A percentile compares a stretch with the other conserved stretches of the same genome.
phyloP scores from a whole-genome alignment of 208 protist species.

The Acanthamoeba sp. region DNA sequence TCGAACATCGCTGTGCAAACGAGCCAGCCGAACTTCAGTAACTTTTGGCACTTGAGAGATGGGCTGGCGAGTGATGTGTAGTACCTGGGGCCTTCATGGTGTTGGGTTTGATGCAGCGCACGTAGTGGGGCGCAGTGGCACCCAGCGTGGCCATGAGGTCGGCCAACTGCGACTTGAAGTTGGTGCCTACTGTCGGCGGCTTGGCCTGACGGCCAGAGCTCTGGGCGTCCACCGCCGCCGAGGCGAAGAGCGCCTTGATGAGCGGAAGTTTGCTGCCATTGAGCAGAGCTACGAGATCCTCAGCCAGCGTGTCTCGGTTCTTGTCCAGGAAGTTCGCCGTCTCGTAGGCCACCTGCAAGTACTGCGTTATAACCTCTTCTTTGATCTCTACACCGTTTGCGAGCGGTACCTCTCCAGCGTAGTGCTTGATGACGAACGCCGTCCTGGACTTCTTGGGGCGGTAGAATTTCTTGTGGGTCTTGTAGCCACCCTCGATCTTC shows the following conservation, averaged over 20 bases:
- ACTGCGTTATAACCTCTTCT: too few relatives aligned
- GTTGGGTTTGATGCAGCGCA: constrained; percentile 93
- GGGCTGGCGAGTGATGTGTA: not conserved
- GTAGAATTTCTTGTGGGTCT: constrained; percentile 73
- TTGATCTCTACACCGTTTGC: too few relatives aligned
- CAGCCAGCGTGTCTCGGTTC: constrained; percentile 88
- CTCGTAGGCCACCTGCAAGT: constrained; percentile 88
- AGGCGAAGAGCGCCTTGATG: not conserved
- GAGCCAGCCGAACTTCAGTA: not conserved
- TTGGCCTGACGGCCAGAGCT: not conserved
- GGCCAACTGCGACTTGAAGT: constrained; percentile 82
- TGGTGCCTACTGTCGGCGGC: constrained; percentile 13
- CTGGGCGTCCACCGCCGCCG: not conserved
- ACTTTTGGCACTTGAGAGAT: not conserved
- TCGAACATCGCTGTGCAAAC: constrained; percentile 80
- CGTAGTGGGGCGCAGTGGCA: constrained; percentile 87
- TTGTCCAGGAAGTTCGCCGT: constrained; percentile 87
- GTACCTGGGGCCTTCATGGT: constrained; percentile 10
- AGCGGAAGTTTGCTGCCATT: not conserved
- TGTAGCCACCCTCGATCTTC: constrained; percentile 84
- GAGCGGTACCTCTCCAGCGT: constrained; percentile 89
- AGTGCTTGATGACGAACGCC: constrained; percentile 88
- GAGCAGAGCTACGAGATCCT: constrained; percentile 77
- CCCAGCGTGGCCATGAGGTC: constrained; percentile 86
- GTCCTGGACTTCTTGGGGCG: constrained; percentile 66